These are phyloP conservation scores for Byssochlamys sp. DNA, from an alignment of 2,329 filamentous ascomycete genomes.

Conservation along the genomic window DNA sequence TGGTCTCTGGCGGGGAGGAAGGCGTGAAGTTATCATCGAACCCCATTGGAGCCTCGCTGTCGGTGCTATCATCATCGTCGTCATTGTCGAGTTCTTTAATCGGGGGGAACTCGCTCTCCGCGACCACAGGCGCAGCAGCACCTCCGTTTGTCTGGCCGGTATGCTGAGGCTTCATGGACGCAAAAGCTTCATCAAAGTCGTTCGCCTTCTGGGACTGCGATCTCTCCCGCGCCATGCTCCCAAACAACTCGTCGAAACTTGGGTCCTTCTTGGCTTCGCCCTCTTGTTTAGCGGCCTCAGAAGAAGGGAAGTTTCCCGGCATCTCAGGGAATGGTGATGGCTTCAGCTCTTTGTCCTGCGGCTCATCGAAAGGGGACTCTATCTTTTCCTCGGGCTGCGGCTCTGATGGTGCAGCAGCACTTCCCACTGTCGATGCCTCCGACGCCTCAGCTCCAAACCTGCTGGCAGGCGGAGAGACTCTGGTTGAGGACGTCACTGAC, in stretches of 20 bases:
- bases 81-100: constrained; percentile 78
- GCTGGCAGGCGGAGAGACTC: constrained; percentile 64
- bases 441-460: constrained; percentile 48
- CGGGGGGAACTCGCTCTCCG: constrained; percentile 70
- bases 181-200: constrained; percentile 40
- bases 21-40: constrained; percentile 91
- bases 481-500: constrained; percentile 66
- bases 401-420: constrained; percentile 35
- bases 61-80: constrained; percentile 68
- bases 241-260: constrained; percentile 40
- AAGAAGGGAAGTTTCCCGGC: constrained; percentile 41
- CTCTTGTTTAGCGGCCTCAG: constrained; percentile 10
- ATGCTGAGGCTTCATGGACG: constrained; percentile 36
- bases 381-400: constrained; percentile 1
- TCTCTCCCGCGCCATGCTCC: constrained; percentile 33
- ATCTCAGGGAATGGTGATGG: constrained; percentile 18
- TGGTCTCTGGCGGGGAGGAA: constrained; percentile 36
- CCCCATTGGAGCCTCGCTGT: constrained; percentile 54
- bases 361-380: constrained; percentile 27
- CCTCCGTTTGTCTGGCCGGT: constrained; percentile 35
- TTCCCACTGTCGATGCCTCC: constrained; percentile 10
- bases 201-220: constrained; percentile 38
- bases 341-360: constrained; percentile 9
- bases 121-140: constrained; percentile 7
- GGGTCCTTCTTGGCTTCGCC: constrained; percentile 23